Percentiles rank a stretch among this genome's conserved stretches.
Evolutionary conservation across 2,329 filamentous ascomycete species (phyloP).

Genomic region (Fusarium clavum): DNA sequence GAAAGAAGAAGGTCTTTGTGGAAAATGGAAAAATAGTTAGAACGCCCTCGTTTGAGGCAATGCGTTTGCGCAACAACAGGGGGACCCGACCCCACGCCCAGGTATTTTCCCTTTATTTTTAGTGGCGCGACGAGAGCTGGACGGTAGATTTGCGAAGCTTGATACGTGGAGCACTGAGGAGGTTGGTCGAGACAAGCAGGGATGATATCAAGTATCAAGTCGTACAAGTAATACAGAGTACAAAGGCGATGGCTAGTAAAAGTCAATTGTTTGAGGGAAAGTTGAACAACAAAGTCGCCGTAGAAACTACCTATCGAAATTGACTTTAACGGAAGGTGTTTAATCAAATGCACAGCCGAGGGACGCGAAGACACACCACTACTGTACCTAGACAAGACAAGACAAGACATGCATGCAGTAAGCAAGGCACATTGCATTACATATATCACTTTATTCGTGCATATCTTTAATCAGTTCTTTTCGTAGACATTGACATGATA

Average conservation of each 20-base stretch:
- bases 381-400: neutral
- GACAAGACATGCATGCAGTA: constrained; percentile 1
- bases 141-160: constrained; percentile 17
- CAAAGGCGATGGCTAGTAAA: neutral
- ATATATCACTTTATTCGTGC: neutral
- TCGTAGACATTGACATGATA: neutral
- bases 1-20: neutral
- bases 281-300: constrained; percentile 14
- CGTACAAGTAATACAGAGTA: neutral
- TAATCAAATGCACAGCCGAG: constrained; percentile 14
- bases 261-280: constrained; percentile 1
- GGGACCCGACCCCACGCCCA: constrained; percentile 29
- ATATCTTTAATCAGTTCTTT: neutral
- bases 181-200: constrained; percentile 28
- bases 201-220: constrained; percentile 1
- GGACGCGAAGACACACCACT: constrained; percentile 4
- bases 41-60: constrained; percentile 30
- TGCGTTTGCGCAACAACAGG: constrained; percentile 29
- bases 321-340: constrained; percentile 1
- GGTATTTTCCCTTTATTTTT: constrained; percentile 32
- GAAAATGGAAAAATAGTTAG: constrained; percentile 8
- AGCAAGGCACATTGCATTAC: constrained; percentile 4
- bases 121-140: constrained; percentile 31
- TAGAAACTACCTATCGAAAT: constrained; percentile 13
- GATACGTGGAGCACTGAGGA: constrained; percentile 18